Percentiles rank a stretch among this genome's conserved stretches.
These are phyloP conservation scores for Rhizopogon rudus DNA, from an alignment of 768 basidiomycete species.

Conservation along the genomic window DNA sequence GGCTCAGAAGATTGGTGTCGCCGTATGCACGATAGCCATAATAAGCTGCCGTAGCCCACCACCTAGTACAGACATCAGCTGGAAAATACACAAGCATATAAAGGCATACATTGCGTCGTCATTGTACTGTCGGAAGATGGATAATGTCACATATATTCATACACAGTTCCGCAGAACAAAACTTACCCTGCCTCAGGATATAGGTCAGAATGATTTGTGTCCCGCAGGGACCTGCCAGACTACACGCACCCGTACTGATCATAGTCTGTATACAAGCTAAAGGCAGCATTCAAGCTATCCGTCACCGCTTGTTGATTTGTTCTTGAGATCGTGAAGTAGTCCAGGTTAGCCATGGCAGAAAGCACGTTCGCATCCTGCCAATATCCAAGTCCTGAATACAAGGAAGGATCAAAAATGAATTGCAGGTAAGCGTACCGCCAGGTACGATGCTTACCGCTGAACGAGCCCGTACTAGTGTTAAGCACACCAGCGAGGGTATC, in stretches of 20 bases:
- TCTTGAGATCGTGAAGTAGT: not conserved
- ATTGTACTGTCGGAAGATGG: not conserved
- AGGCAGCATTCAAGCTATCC: slow-evolving; percentile 1
- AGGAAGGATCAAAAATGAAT: not conserved
- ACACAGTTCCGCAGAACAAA: not conserved
- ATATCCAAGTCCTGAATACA: slow-evolving; percentile 38
- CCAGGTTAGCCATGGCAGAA: slow-evolving; percentile 41
- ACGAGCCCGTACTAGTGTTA: slow-evolving; percentile 33
- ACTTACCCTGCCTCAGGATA: not conserved
- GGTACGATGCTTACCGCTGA: slow-evolving; percentile 30
- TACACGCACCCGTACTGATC: slow-evolving; percentile 7
- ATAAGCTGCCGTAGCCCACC: slow-evolving; percentile 51
- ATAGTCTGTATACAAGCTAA: slow-evolving; percentile 1
- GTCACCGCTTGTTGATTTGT: not conserved
- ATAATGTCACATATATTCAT: not conserved
- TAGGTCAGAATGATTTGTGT: not conserved
- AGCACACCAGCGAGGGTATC: slow-evolving; percentile 35
- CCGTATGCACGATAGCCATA: slow-evolving; percentile 45
- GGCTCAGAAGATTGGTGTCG: slow-evolving; percentile 35
- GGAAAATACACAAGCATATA: not conserved
- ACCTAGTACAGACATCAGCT: slow-evolving; percentile 12
- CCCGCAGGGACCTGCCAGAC: too few species aligned
- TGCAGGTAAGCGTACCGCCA: not conserved
- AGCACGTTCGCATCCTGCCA: slow-evolving; percentile 52
- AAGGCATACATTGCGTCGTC: slow-evolving; percentile 6